phyloP scores from a whole-genome alignment of 805 yeast genomes.

The Starmerella kuoi region DNA sequence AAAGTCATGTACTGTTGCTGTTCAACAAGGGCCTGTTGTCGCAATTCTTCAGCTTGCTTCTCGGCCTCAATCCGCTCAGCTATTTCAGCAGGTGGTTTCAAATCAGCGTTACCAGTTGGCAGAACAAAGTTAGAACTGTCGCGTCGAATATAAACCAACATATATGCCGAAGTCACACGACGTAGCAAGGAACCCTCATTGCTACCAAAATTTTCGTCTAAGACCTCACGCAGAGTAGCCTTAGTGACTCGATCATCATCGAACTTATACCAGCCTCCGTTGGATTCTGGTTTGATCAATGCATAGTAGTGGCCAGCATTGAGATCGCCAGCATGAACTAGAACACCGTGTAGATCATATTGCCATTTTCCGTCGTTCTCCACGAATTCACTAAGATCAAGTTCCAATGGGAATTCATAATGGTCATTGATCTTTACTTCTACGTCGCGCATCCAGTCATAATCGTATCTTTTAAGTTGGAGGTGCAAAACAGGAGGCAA shows the following conservation, averaged over 20 bases:
- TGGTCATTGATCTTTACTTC: slow-evolving; percentile 85
- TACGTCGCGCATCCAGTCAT: slow-evolving; percentile 78
- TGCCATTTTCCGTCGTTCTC: slow-evolving; percentile 54
- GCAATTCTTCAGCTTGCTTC: slow-evolving; percentile 40
- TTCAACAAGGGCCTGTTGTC: slow-evolving; percentile 56
- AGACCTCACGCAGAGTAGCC: slow-evolving; percentile 72
- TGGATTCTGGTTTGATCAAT: slow-evolving; percentile 64
- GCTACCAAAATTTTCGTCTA: slow-evolving; percentile 86
- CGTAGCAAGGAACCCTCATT: slow-evolving; percentile 40
- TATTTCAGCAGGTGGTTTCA: slow-evolving; percentile 53
- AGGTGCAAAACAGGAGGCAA: slow-evolving; percentile 90
- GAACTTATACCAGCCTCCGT: slow-evolving; percentile 64
- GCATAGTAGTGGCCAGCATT: slow-evolving; percentile 96
- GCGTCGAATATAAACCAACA: slow-evolving; percentile 84
- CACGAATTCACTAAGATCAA: slow-evolving; percentile 69
- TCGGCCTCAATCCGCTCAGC: slow-evolving; percentile 55
- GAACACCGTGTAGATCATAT: slow-evolving; percentile 80
- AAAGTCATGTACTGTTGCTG: slow-evolving; percentile 31
- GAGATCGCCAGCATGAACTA: slow-evolving; percentile 92
- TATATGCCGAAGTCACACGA: slow-evolving; percentile 88
- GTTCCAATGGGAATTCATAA: slow-evolving; percentile 72
- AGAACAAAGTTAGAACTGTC: slow-evolving; percentile 45
- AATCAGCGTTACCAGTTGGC: slow-evolving; percentile 32
- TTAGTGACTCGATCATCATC: slow-evolving; percentile 92
- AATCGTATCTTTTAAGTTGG: slow-evolving; percentile 88